These are phyloP conservation scores for Dictyostelium capitatum DNA, from an alignment of 78 protist genomes.

Conservation along the genomic window DNA sequence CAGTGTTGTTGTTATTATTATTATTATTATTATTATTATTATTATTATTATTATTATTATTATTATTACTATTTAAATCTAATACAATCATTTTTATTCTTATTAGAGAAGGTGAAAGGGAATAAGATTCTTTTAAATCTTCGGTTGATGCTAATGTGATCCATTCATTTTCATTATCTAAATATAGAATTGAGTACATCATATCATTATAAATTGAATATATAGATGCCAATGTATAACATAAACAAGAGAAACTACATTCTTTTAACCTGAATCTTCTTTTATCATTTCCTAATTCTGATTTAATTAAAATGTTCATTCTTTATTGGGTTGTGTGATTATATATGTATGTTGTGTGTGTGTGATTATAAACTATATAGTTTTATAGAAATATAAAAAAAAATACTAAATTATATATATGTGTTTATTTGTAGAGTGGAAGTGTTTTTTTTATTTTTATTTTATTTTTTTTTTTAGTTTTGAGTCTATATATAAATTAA, in stretches of 20 bases:
- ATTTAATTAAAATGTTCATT: conserved; percentile 65
- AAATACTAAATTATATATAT: too few relatives aligned
- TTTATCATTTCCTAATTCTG: conserved; percentile 66
- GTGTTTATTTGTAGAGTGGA: too few relatives aligned
- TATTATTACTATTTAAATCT: not conserved
- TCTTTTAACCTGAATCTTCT: conserved; percentile 79
- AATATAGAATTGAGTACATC: conserved; percentile 44
- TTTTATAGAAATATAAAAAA: too few relatives aligned
- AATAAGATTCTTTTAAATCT: conserved; percentile 59
- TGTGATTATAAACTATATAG: too few relatives aligned
- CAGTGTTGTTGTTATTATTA: not conserved
- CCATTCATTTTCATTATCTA: conserved; percentile 83
- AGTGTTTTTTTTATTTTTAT: too few relatives aligned
- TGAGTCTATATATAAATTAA: too few relatives aligned
- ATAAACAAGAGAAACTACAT: conserved; percentile 70
- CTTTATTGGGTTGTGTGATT: too few relatives aligned
- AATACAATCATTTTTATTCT: conserved; percentile 11
- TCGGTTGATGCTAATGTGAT: conserved; percentile 76
- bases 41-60: not conserved
- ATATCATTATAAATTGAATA: conserved; percentile 35
- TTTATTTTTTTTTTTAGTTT: too few relatives aligned
- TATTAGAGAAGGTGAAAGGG: conserved; percentile 34
- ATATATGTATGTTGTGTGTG: too few relatives aligned
- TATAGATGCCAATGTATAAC: conserved; percentile 45
- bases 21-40: conserved; percentile 20